Evolutionary conservation across 208 protist genomes (phyloP).

Genomic region (Crithidia brevicula): DNA sequence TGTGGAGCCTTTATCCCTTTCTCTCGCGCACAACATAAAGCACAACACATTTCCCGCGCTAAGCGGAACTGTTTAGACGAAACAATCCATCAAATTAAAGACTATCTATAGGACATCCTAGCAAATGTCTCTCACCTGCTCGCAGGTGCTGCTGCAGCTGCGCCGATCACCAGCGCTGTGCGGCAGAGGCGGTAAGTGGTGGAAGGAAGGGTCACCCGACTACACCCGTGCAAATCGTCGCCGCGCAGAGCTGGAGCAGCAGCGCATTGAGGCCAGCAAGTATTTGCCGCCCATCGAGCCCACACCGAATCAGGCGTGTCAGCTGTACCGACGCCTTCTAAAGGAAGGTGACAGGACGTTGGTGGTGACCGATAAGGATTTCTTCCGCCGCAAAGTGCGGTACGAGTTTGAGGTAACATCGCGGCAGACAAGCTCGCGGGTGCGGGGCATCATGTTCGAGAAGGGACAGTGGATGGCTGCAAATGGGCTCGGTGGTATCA

Average conservation of each 20-base stretch:
- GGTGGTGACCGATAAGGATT: constrained; percentile 76
- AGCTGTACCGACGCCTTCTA: constrained; percentile 75
- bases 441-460: constrained; percentile 92
- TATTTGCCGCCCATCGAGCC: constrained; percentile 77
- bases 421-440: constrained; percentile 80
- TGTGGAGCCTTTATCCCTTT: too few relatives aligned
- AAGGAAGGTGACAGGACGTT: constrained; percentile 56
- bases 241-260: constrained; percentile 61
- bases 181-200: constrained; percentile 63
- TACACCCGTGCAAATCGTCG: constrained; percentile 73
- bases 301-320: constrained; percentile 58
- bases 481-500: constrained; percentile 82
- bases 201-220: constrained; percentile 75
- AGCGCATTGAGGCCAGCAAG: constrained; percentile 55
- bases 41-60: too few relatives aligned
- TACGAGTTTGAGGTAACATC: constrained; percentile 90
- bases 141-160: constrained; percentile 31
- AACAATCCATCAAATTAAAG: too few relatives aligned
- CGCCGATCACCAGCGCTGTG: constrained; percentile 16
- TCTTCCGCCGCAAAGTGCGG: constrained; percentile 73
- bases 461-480: constrained; percentile 83
- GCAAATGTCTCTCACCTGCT: constrained; percentile 28
- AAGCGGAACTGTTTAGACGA: too few relatives aligned
- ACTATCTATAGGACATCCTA: neutral
- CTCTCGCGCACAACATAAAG: too few relatives aligned